Evolutionary conservation across 176 grass and related monocot species (phyloP), one percentile per base, ranked within the genome.

Genomic region (Juncus effusus): DNA sequence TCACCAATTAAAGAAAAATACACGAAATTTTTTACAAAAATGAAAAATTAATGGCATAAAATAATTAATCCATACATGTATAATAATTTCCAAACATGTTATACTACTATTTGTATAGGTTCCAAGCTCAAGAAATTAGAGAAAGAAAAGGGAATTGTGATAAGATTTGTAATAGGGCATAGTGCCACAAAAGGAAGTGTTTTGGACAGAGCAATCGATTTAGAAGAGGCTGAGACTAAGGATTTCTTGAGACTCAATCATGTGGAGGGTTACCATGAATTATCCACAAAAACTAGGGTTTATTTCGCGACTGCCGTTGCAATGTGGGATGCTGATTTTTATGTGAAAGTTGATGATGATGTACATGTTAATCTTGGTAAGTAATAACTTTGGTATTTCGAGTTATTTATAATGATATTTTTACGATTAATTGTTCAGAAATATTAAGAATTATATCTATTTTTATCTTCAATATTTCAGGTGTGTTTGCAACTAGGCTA

Each of bases 321-420:
- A 61, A 62, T 76, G n/a, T 97, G 93, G 93, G 88, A 97, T 69
- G 88, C 93, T 59, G 93, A 97, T 38, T 97, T 97, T 83, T 97
- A 89, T 76, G 84, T 89, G 61, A 97, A 97, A 67, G 88, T 97
- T 73, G 93, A 97, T 65, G 93, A 97, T 52, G 93, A 97, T 72
- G 85, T 97, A 74, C 93, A 97, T 64, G 72, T 97, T 79, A 97
- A 97, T 82, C 79, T 97, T 61, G 92, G 92, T 91, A 80, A 73
- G 60, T n/a, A 7, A 40, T 4, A 10, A 28, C 8, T 9, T 5
- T 19, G 42, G 44, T 2, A 47, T 9, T 9, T 6, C 4, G 9
- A 47, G 19, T 28, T 28, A 28, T 28, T 28, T 28, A 28, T 28
- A 28, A 28, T 28, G 19, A 28, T 28, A 28, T 28, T 28, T 28